Evolutionary conservation across 768 basidiomycete species (phyloP), one percentile per base, ranked within the genome.

Genomic region (Agaricus blazei): DNA sequence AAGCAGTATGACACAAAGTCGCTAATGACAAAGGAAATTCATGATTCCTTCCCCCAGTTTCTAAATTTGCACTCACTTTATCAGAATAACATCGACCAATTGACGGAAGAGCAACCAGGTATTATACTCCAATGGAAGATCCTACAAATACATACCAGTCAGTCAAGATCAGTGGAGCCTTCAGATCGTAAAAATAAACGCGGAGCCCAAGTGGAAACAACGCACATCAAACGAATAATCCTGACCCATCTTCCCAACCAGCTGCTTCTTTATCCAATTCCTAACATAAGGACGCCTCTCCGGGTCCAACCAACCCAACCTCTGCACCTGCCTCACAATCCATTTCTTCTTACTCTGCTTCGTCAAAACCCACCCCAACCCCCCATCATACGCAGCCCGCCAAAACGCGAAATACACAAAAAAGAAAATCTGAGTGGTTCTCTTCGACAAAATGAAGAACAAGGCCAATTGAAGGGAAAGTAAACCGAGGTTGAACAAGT

Each of bases 41-140:
- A 42, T 27, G 51, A 45, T 44, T 9, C 15, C 4, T 31, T 45
- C 19, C 28, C 1, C 24, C 48, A 14, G 24, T 29, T 40, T 7
- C 27, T 9, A 19, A 50, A 11, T 6, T 6, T 51, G 51, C 15
- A 80, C 85, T 51, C 60, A 97, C 93, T 98, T 98, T 65, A 98
- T 80, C 41, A 99, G 79, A 64, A 98, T 98, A 27, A 97, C 82
- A 69, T 98, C 96, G 23, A 98, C 96, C n/a, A 84, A 74, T 68
- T 97, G 93, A 48, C 96, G 85, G 70, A 98, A 99, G 56, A 98
- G 78, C 29, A 99, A 77, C 97, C 96, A 99, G 0, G 91, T 83
- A 63, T 98, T 98, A 71, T 96, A 98, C 68, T 98, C 95, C 38
- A 93, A 67, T 0, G 95, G 95, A 14, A 96, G 79, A 49, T 89